These are phyloP conservation scores for Sonneratia alba DNA, from an alignment of 345 rosid species.

Conservation along the genomic window DNA sequence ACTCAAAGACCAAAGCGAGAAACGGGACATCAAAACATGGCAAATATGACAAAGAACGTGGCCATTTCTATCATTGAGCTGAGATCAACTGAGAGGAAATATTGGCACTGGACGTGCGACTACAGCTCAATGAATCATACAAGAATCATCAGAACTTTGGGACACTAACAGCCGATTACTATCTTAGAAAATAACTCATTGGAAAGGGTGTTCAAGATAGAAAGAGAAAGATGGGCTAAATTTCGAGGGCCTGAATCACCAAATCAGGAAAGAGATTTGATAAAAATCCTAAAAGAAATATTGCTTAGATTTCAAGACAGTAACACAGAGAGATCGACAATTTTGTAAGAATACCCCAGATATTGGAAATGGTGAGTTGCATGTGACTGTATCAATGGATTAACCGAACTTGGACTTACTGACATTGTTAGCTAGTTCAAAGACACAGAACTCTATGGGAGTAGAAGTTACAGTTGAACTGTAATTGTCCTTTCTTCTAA, in stretches of 20 bases:
- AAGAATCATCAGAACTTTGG: background rate
- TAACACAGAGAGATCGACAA: slow-evolving; percentile 11
- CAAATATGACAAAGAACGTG: background rate
- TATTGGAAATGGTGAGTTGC: slow-evolving; percentile 20
- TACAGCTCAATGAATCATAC: background rate
- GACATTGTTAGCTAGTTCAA: slow-evolving; percentile 11
- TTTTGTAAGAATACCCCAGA: slow-evolving; percentile 6
- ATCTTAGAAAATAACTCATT: background rate
- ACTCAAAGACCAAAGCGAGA: too few species aligned
- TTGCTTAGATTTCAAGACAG: slow-evolving; percentile 18
- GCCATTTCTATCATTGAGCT: too few species aligned
- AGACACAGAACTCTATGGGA: slow-evolving; percentile 8
- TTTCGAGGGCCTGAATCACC: slow-evolving; percentile 15
- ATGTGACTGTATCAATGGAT: slow-evolving; percentile 26
- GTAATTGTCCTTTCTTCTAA: slow-evolving; percentile 10
- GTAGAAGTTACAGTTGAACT: slow-evolving; percentile 7
- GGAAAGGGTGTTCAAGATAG: background rate
- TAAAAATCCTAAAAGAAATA: slow-evolving; percentile 6
- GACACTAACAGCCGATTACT: background rate
- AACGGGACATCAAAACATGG: background rate
- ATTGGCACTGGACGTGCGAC: background rate
- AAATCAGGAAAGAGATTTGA: slow-evolving; percentile 10
- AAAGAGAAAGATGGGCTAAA: background rate
- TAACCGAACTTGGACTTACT: slow-evolving; percentile 32
- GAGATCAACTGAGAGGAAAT: too few species aligned